phyloP scores from a whole-genome alignment of 2,329 filamentous ascomycete species.

The Stachybotrys elegans region DNA sequence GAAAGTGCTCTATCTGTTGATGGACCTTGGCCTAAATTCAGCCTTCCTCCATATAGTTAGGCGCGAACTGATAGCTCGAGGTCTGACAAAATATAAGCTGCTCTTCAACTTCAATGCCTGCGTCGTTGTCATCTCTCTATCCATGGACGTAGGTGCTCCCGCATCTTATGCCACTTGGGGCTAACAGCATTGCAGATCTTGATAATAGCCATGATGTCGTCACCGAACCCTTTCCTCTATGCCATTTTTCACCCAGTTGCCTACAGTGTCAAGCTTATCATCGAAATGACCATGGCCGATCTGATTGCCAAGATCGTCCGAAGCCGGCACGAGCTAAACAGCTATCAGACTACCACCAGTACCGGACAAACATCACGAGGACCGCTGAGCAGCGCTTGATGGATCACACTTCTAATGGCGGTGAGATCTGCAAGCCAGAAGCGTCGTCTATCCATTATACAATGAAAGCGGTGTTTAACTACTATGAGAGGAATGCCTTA shows the following conservation, averaged over 20 bases:
- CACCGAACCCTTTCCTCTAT: slow-evolving; percentile 15
- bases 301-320: slow-evolving; percentile 37
- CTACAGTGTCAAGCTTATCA: slow-evolving; percentile 48
- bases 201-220: slow-evolving; percentile 7
- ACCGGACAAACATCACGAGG: too few relatives aligned
- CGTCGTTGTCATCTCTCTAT: slow-evolving; percentile 41
- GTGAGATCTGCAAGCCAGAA: too few relatives aligned
- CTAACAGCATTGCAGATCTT: slow-evolving; percentile 9
- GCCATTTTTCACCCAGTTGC: slow-evolving; percentile 47
- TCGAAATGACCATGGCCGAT: slow-evolving; percentile 48
- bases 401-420: too few relatives aligned
- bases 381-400: too few relatives aligned
- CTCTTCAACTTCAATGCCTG: slow-evolving; percentile 43
- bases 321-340: too few relatives aligned
- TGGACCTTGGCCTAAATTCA: slow-evolving; percentile 43
- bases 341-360: too few relatives aligned
- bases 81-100: slow-evolving; percentile 44
- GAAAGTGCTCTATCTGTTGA: slow-evolving; percentile 43
- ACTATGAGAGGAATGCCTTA: too few relatives aligned
- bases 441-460: too few relatives aligned
- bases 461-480: too few relatives aligned
- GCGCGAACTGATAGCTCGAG: slow-evolving; percentile 37
- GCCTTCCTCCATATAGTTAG: slow-evolving; percentile 44
- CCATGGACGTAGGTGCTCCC: slow-evolving; percentile 42
- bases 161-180: slow-evolving; percentile 17